Base-by-base conservation (phyloP, 768 basidiomycete species). In the Termitomyces sp. region DNA sequence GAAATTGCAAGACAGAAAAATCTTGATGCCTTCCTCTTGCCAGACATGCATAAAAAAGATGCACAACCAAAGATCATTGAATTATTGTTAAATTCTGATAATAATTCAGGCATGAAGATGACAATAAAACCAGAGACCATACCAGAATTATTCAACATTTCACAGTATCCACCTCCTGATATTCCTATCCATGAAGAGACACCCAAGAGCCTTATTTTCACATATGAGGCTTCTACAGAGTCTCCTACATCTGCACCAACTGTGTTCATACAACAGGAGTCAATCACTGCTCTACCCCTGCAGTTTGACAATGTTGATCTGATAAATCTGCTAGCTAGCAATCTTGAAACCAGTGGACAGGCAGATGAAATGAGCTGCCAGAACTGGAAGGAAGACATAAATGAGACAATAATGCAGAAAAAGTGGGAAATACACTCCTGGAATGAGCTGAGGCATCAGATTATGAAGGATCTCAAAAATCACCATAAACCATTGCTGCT, bases 381-480 rank as follows among this genome's bases (percentile, higher is more conserved):
- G 46, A 27, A 51, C n/a, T 61, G 56, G 57, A 47, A 61, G 59
- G 59, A 57, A 10, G 59, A 60, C 21, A 21, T 60, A 14, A 8
- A 41, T 21, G 50, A 53, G 17, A 53, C 17, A 21, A 6, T 58
- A n/a, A 66, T 70, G 47, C 40, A 53, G 11, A 46, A 60, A 32
- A 72, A 70, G 71, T 47, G 50, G n/a, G 60, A 57, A 2, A 59
- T 75, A 40, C 54, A 56, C 11, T 49, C 65, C 7, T 44, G 23
- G 43, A 5, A 44, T 27, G 25, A 16, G 25, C 10, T 44, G 25
- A 44, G 14, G 43, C 14, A 44, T 17, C 67, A 74, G 41, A 69
- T 75, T 59, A 71, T 70, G 49, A 38, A 53, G 12, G 62, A 72
- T 54, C 59, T 75, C 21, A 66, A 65, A 50, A 71, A 68, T n/a